Conservation (phyloP, 176 grass and related monocot species). For the Ensete glaucum region DNA sequence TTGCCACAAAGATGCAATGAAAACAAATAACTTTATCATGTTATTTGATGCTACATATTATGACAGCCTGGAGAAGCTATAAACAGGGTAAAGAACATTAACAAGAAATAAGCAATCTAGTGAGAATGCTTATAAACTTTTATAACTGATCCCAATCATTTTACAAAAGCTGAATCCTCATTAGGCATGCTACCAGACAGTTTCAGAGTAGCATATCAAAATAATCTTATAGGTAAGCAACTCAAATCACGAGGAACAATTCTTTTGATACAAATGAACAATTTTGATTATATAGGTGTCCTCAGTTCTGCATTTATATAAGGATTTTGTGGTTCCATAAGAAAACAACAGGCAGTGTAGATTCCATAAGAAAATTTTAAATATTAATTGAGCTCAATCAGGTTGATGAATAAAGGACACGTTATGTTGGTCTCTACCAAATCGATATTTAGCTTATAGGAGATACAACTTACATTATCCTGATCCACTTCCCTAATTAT, state of each 20-base stretch:
- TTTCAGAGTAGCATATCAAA: no score
- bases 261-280: neutral
- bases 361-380: no score
- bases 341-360: neutral
- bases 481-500: constrained; percentile 89
- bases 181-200: neutral
- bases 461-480: constrained; percentile 67
- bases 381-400: neutral
- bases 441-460: neutral
- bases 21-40: no score
- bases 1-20: no score
- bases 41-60: neutral
- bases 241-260: no score
- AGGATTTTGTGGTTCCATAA: neutral
- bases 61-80: neutral
- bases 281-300: neutral
- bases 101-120: neutral
- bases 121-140: neutral
- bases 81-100: neutral
- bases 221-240: no score
- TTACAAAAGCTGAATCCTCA: neutral
- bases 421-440: constrained; percentile 12
- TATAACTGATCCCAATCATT: neutral
- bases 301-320: neutral
- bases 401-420: constrained; percentile 8